Conservation (phyloP, 139 green algal species). For the Chlamydomonas asymmetrica region DNA sequence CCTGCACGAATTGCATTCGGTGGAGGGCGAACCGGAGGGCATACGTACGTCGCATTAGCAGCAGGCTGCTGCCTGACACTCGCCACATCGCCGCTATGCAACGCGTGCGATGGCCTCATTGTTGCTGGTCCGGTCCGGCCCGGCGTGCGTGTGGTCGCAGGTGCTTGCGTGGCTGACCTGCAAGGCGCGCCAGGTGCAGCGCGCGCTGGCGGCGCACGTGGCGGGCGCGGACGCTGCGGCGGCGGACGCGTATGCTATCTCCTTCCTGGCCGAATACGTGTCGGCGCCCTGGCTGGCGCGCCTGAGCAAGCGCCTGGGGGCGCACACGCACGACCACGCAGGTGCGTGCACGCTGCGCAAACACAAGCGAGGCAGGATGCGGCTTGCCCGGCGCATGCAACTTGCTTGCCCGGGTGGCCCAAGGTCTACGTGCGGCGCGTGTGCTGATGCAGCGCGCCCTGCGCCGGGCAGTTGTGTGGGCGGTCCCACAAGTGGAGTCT, state of each 20-base stretch:
- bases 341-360: background rate
- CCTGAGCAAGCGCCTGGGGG: background rate
- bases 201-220: slow-evolving; percentile 6
- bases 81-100: too few species aligned
- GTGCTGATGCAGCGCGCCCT: background rate
- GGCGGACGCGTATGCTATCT: slow-evolving; percentile 3
- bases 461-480: background rate
- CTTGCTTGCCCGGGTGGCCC: too few species aligned
- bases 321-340: background rate
- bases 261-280: slow-evolving; percentile 16
- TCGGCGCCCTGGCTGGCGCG: slow-evolving; percentile 1
- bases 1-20: too few species aligned
- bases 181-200: slow-evolving; percentile 15
- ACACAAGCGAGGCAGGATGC: background rate
- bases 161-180: slow-evolving; percentile 16
- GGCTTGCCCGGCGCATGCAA: too few species aligned
- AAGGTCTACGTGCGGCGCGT: background rate
- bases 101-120: too few species aligned
- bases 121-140: too few species aligned
- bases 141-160: background rate
- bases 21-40: too few species aligned
- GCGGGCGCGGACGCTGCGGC: slow-evolving; percentile 6
- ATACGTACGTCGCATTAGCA: too few species aligned
- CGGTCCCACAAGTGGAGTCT: background rate
- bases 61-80: too few species aligned